phyloP scores from a whole-genome alignment of 78 protist genomes.

The Tieghemostelium lacteum region DNA sequence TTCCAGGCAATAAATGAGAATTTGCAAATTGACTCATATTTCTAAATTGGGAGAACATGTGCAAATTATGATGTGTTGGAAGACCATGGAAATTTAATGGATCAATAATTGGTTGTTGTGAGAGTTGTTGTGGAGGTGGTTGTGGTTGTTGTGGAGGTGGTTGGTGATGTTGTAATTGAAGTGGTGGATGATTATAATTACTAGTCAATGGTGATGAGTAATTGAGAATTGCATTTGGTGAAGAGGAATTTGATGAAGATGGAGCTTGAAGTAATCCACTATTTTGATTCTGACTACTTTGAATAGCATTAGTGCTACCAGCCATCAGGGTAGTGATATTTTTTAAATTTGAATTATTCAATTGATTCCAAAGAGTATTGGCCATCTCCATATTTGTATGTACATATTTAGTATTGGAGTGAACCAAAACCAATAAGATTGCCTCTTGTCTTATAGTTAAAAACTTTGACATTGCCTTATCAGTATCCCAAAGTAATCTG shows the following conservation, averaged over 20 bases:
- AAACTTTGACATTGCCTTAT: conserved; percentile 42
- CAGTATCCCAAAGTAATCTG: conserved; percentile 45
- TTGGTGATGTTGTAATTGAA: neutral
- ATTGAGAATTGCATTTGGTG: neutral
- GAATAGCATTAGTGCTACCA: neutral
- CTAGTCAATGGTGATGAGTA: neutral
- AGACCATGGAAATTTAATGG: neutral
- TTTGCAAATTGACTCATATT: neutral
- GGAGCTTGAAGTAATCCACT: conserved; percentile 1
- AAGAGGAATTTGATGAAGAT: neutral
- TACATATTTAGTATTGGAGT: conserved; percentile 58
- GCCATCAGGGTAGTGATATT: neutral
- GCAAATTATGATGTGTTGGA: neutral
- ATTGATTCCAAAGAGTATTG: conserved; percentile 63
- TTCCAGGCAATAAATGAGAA: neutral
- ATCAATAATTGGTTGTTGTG: neutral
- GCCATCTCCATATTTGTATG: conserved; percentile 74
- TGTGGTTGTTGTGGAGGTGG: neutral
- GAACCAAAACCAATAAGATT: conserved; percentile 63
- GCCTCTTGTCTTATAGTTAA: conserved; percentile 60
- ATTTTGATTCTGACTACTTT: neutral
- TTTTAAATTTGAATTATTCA: neutral
- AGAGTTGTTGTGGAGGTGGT: neutral
- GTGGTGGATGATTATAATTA: neutral
- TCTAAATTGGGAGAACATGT: neutral